Conservation (phyloP, 2,329 filamentous ascomycete genomes). For the Alternaria metachromatica region DNA sequence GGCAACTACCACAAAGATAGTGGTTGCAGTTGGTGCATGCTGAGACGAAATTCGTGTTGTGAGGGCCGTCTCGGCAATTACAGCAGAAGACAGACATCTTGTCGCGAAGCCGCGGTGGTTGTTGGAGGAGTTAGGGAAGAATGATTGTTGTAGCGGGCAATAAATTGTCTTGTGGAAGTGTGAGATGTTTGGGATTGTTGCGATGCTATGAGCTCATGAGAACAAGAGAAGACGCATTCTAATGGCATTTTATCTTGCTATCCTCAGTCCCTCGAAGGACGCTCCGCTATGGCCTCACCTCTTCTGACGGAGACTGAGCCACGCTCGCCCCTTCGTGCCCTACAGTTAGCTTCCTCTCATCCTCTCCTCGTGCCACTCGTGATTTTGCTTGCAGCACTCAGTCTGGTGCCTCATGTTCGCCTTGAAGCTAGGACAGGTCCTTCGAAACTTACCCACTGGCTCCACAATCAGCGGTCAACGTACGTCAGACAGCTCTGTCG, state of each 20-base stretch:
- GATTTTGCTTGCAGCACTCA: background rate
- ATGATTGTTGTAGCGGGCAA: no score
- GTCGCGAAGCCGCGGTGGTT: no score
- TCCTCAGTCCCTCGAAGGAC: background rate
- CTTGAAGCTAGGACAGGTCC: background rate
- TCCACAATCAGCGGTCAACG: background rate
- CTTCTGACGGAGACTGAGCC: background rate
- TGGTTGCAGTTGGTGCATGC: background rate
- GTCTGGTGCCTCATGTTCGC: background rate
- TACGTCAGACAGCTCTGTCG: background rate
- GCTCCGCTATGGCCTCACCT: background rate
- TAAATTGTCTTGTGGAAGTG: background rate
- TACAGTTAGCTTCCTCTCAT: background rate
- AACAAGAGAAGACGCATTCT: background rate
- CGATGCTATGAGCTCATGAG: background rate
- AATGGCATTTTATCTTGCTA: background rate
- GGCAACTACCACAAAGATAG: background rate
- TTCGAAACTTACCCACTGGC: background rate
- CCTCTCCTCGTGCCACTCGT: background rate
- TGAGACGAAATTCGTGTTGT: background rate
- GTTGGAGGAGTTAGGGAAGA: no score
- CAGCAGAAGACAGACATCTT: background rate
- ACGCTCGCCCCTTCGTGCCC: background rate
- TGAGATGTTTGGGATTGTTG: background rate
- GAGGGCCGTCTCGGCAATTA: background rate